Percentiles rank a stretch among this genome's conserved stretches.
Conservation (phyloP, 2,329 filamentous ascomycete genomes). For the Exophiala viscosa region DNA sequence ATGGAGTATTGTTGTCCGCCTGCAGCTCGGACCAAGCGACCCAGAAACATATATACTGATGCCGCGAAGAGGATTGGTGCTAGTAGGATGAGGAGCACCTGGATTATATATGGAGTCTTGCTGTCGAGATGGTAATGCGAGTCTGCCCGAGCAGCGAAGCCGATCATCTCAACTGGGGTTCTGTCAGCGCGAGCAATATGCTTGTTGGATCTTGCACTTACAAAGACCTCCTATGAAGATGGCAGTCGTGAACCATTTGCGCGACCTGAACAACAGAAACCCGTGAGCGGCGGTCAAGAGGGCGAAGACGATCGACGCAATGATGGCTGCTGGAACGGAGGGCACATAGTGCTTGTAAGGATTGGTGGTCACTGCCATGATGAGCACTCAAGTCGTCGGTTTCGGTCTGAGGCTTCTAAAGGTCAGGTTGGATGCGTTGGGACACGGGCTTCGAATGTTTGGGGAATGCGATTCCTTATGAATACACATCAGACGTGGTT, state of each 20-base stretch:
- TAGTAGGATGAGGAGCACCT: conserved; percentile 44
- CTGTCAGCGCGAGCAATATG: neutral
- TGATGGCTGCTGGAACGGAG: conserved; percentile 35
- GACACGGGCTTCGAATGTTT: too few species aligned
- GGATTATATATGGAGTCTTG: conserved; percentile 28
- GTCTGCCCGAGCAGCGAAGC: conserved; percentile 36
- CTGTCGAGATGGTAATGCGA: conserved; percentile 5
- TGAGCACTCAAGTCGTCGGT: neutral
- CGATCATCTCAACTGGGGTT: conserved; percentile 35
- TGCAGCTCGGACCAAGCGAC: conserved; percentile 39
- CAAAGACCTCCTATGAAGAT: conserved; percentile 37
- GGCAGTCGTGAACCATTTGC: conserved; percentile 40
- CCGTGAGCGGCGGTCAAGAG: conserved; percentile 23
- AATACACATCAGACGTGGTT: too few species aligned
- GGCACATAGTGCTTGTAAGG: conserved; percentile 33
- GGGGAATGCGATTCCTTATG: too few species aligned
- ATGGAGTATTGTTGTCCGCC: conserved; percentile 33
- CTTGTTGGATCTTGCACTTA: conserved; percentile 14
- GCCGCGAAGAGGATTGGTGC: conserved; percentile 46
- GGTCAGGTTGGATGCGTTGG: neutral
- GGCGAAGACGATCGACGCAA: conserved; percentile 36
- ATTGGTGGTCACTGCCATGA: neutral
- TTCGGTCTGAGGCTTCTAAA: neutral
- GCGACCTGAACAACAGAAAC: conserved; percentile 34
- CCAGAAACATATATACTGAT: conserved; percentile 46